These are phyloP conservation scores for Gonapodya sp. DNA, from an alignment of 192 early-diverging fungal genomes.

Conservation along the genomic window DNA sequence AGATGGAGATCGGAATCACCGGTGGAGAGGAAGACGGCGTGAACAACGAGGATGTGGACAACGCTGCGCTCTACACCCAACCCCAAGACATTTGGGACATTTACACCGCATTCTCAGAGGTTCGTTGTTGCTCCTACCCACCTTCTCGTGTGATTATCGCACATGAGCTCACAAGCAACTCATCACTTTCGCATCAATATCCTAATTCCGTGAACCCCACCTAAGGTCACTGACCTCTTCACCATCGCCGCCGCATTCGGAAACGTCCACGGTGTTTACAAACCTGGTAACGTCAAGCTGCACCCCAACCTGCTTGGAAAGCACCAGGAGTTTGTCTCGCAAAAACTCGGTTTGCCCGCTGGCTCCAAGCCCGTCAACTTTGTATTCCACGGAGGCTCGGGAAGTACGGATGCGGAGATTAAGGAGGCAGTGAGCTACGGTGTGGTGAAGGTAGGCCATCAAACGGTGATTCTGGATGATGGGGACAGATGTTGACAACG, in stretches of 20 bases:
- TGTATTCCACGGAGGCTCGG: conserved; percentile 98
- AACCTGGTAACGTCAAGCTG: conserved; percentile 90
- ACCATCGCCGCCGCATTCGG: conserved; percentile 94
- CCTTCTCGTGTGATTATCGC: neutral
- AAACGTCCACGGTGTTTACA: conserved; percentile 95
- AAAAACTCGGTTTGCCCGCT: conserved; percentile 43
- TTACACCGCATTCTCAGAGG: conserved; percentile 75
- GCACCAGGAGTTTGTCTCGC: conserved; percentile 75
- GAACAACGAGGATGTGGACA: conserved; percentile 88
- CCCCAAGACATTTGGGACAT: conserved; percentile 94
- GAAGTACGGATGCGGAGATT: conserved; percentile 71
- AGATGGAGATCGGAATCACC: conserved; percentile 98
- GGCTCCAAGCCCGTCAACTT: conserved; percentile 79
- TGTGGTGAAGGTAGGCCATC: conserved; percentile 65
- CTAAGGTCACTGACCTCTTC: conserved; percentile 72
- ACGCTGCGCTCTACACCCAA: conserved; percentile 84
- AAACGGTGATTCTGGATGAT: too few species aligned
- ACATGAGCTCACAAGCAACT: neutral
- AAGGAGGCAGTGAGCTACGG: conserved; percentile 67
- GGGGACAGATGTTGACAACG: neutral
- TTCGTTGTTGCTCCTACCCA: neutral
- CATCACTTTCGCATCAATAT: conserved; percentile 1
- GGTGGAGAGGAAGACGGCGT: conserved; percentile 99
- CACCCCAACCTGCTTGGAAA: conserved; percentile 85
- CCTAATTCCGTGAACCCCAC: neutral